Conservation (phyloP, 1,139 yeast species). For the Debaryomyces nepalensis region DNA sequence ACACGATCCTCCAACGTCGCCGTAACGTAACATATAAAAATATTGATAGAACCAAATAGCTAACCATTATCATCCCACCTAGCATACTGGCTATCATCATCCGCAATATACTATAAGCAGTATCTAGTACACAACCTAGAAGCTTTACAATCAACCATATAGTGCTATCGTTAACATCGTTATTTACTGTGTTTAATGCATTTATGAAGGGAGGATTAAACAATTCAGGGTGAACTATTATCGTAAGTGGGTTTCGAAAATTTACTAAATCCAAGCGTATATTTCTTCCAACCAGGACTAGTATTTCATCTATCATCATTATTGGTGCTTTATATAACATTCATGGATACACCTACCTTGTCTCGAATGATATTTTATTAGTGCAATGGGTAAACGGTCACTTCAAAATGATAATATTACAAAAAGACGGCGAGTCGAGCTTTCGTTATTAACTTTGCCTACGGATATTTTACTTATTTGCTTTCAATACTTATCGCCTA, state of each 20-base stretch:
- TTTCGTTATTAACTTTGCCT: conserved; percentile 28
- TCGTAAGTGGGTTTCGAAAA: conserved; percentile 6
- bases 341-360: conserved; percentile 9
- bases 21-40: conserved; percentile 7
- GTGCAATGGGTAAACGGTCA: conserved; percentile 5
- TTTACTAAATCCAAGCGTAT: conserved; percentile 8
- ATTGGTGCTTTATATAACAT: conserved; percentile 11
- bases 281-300: conserved; percentile 15
- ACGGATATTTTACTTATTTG: conserved; percentile 32
- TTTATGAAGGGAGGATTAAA: conserved; percentile 33
- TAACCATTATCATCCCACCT: conserved; percentile 17
- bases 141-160: conserved; percentile 1
- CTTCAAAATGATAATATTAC: conserved; percentile 1
- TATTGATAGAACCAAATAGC: conserved; percentile 6
- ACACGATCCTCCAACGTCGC: conserved; percentile 8
- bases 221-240: conserved; percentile 26
- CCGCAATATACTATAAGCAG: conserved; percentile 25
- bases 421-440: conserved; percentile 10
- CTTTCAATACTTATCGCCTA: conserved; percentile 21
- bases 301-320: conserved; percentile 2
- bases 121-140: conserved; percentile 22
- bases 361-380: background rate
- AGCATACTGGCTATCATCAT: conserved; percentile 22
- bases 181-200: conserved; percentile 21
- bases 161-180: background rate